Conservation (phyloP, 306 rosid genomes). For the Sechiopsis laciniata region DNA sequence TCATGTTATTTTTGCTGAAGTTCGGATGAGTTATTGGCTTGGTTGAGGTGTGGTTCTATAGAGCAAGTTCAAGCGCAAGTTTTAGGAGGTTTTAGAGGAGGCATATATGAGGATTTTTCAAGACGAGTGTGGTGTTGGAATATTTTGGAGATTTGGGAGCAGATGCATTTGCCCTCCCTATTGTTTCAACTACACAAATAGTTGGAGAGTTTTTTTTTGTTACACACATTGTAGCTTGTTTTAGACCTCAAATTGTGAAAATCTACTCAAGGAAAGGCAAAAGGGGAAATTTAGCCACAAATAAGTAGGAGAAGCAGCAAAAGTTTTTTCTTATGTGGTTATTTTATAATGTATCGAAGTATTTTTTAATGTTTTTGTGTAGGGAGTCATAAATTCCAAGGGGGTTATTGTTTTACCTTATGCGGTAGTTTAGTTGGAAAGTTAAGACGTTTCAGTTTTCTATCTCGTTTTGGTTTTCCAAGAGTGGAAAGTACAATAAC, state of each 20-base stretch:
- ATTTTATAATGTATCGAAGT: background rate
- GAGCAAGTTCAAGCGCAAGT: background rate
- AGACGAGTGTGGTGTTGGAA: background rate
- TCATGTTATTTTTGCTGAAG: background rate
- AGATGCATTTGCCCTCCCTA: background rate
- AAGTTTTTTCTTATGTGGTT: background rate
- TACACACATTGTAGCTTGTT: background rate
- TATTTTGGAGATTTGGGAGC: slow-evolving; percentile 6
- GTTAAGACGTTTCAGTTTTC: background rate
- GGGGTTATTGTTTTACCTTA: background rate
- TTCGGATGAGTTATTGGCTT: background rate
- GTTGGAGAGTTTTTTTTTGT: background rate
- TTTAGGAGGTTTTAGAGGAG: background rate
- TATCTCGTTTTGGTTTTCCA: background rate
- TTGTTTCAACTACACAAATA: background rate
- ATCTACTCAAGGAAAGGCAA: background rate
- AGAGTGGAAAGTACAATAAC: background rate
- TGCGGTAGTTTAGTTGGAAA: background rate
- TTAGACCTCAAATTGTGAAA: background rate
- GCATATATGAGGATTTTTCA: background rate
- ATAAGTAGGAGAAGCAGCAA: background rate
- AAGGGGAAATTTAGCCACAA: background rate
- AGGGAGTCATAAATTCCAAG: background rate
- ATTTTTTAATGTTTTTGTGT: background rate
- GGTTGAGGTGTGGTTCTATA: background rate